Percentiles rank a stretch among this genome's conserved stretches.
Evolutionary conservation across 306 rosid genomes (phyloP).

Genomic region (Cucumis melo): DNA sequence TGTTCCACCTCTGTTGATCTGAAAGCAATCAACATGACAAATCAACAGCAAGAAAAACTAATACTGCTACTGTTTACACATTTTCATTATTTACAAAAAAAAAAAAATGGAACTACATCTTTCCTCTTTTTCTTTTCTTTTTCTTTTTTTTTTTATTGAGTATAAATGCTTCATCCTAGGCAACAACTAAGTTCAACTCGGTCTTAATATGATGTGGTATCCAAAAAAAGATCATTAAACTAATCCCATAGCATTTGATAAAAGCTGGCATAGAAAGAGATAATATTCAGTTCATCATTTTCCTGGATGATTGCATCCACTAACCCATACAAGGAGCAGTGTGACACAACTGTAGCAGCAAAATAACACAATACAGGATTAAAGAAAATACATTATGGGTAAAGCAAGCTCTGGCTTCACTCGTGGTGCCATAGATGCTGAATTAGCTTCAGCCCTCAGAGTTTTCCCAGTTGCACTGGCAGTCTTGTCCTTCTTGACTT

Average conservation of each 20-base stretch:
- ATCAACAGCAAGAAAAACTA: not conserved
- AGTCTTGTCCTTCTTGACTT: slow-evolving; percentile 81
- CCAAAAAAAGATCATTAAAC: not conserved
- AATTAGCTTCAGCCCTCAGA: slow-evolving; percentile 50
- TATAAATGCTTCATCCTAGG: not conserved
- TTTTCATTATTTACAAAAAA: not conserved
- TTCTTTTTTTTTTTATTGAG: too few species aligned
- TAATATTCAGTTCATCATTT: not conserved
- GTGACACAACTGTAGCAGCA: not conserved
- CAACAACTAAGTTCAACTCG: not conserved
- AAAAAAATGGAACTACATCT: too few species aligned
- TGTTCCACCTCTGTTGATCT: slow-evolving; percentile 86
- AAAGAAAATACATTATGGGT: slow-evolving; percentile 59
- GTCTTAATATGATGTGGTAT: not conserved
- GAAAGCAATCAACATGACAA: slow-evolving; percentile 23
- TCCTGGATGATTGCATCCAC: not conserved
- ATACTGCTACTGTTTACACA: not conserved
- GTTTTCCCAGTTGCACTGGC: slow-evolving; percentile 51
- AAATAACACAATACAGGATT: slow-evolving; percentile 7
- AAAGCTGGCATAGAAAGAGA: not conserved
- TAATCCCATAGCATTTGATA: not conserved
- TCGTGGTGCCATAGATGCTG: slow-evolving; percentile 54
- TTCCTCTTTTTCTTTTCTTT: not conserved
- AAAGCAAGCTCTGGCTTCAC: slow-evolving; percentile 86
- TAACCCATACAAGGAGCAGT: not conserved